Base-by-base conservation (phyloP, 352 stramenopile genomes). In the Phytopythium oedochilum region DNA sequence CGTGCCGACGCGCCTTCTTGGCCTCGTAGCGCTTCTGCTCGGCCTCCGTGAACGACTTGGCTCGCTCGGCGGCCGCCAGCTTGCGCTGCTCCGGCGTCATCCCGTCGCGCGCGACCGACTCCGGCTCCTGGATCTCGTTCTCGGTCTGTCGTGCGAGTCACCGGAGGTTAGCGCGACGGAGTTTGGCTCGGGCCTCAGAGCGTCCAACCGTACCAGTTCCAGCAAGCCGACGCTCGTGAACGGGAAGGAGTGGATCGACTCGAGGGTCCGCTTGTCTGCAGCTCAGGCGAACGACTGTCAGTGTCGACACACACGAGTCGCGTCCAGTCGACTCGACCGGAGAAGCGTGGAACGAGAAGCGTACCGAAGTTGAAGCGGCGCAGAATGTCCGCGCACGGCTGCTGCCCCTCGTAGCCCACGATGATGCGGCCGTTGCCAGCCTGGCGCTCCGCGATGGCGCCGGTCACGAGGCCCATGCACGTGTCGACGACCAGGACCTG, bases 401-500 rank as follows among this genome's bases (percentile, higher is more conserved):
- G 81, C 57, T 93, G 85, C 17, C 85, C 85, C 44, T 92, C 78
- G 23, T 78, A 93, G 4, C 68, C 71, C 7, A 73, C 81, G 46
- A 95, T 76, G 47, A 93, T 79, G 26, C 78, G 79, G 42, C 85
- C 85, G 10, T 74, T 66, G 35, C 85, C 85, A 48, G 61, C 66
- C 59, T 86, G 82, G 20, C 87, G 80, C 62, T 97, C 86, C 7
- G 91, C 84, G 53, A 97, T 88, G 25, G 86, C 82, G 32, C 93
- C 92, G 0, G 85, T 88, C 17, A 98, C 68, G 23, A 99, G 72
- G 8, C 96, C 94, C 71, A 97, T 96, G 54, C 79, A 96, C 15
- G 80, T 97, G 59, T 99, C 96, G 22, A 97, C 84, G 0, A 98
- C 78, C 14, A 99, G 65, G 18, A 97, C 90, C 40, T 96, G 80